Percentiles rank a stretch among this genome's conserved stretches.
Evolutionary conservation across 2,329 filamentous ascomycete genomes (phyloP).

Genomic region (Microsporum ferrugineum): DNA sequence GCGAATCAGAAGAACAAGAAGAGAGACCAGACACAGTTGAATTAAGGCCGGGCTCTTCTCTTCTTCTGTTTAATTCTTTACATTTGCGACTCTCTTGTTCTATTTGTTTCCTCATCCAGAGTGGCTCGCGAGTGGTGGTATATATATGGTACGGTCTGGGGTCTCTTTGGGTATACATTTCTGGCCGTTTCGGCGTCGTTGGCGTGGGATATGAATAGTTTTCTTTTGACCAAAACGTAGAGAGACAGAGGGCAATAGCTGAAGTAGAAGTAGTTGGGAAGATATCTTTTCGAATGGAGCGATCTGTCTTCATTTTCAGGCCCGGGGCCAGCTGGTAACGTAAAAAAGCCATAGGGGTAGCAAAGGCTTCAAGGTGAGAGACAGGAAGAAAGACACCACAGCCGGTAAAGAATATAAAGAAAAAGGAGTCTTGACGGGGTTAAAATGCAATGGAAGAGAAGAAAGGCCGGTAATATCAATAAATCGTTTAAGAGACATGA

Average conservation of each 20-base stretch:
- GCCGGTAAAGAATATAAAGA: background rate
- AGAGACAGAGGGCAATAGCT: background rate
- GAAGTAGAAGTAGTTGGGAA: background rate
- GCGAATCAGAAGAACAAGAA: conserved; percentile 9
- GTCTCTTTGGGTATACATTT: background rate
- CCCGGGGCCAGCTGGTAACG: background rate
- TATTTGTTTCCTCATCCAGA: background rate
- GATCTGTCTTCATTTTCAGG: background rate
- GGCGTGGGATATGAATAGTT: background rate
- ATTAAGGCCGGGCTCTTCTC: background rate
- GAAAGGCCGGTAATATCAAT: background rate
- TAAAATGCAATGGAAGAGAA: conserved; percentile 1
- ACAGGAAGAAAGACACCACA: background rate
- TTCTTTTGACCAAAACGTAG: background rate
- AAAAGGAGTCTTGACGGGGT: background rate
- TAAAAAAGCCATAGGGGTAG: background rate
- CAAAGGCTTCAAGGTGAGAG: background rate
- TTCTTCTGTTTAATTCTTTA: background rate
- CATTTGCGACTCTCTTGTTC: background rate
- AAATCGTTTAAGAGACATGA: conserved; percentile 1
- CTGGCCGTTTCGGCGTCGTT: no score
- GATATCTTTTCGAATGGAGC: background rate
- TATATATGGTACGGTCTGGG: background rate
- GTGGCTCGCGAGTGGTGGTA: background rate
- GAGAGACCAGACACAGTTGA: background rate